Base-by-base conservation (phyloP, 345 rosid species). In the Acer saccharum region DNA sequence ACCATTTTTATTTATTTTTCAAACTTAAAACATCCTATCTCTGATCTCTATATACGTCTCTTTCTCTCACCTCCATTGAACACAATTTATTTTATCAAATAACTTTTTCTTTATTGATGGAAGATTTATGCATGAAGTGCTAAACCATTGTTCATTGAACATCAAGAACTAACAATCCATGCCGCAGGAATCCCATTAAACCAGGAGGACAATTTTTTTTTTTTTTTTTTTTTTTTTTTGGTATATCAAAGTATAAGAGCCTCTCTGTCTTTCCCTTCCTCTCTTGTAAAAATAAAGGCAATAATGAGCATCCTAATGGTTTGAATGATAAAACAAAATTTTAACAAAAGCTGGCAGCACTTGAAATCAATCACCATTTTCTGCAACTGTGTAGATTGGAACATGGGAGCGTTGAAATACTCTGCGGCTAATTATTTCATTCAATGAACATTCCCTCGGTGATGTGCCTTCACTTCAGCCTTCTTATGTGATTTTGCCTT, bases 401-500 rank as follows among this genome's bases (percentile, higher is more conserved):
- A 57, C 6, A 57, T 5, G 14, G 52, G 54, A 12, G 75, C 57
- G 6, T 71, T 32, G 44, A 70, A 70, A 25, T 18, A 46, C 52
- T 50, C 39, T 2, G 10, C 1, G 2, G 18, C 76, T 73, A 21
- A 21, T 73, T 73, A 60, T 60, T 72, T 61, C 67, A 13, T 72
- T 3, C 54, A 35, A 60, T 35, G 54, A 39, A 21, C 14, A 20
- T 20, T 35, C 20, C 41, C 52, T 61, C 35, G 60, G 67, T 41
- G 55, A 73, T 41, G 55, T 41, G 57, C 41, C 66, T 73, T 73
- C 3, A 39, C 67, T 21, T 73, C 67, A 1, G 67, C 76, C 55
- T 73, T 73, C 27, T n/a, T 23, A 21, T 23, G 76, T 0, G 76
- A 60, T 54, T 73, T 73, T 3, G 68, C 76, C 55, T 61, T 73